Base-by-base conservation (phyloP, 2,329 filamentous ascomycete species). In the Zymoseptoria ardabiliae region DNA sequence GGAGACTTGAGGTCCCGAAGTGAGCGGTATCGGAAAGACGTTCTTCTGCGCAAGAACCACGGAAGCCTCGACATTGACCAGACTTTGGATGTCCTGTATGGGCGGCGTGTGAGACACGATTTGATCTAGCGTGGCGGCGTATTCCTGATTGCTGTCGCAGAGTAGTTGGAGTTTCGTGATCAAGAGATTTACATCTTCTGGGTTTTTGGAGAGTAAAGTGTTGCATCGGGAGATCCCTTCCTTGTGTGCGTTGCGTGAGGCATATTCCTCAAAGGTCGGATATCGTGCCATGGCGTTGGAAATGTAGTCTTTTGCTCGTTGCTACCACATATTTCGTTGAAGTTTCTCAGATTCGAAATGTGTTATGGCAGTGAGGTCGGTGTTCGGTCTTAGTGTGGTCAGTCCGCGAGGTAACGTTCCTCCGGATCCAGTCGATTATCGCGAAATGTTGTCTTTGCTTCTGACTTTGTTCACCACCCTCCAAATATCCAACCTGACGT, bases 181-280 rank as follows among this genome's bases (percentile, higher is more conserved):
- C 19, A 72, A 59, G 13, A 73, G 63, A 23, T 64, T 62, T 8
- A 67, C 54, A 56, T 73, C 67, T 10, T 68, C 63, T 0, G 71
- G 67, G 11, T 61, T 66, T 49, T 68, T 70, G 30, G 63, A 66
- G 22, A 73, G 59, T 1, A 72, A 60, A 11, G 71, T 67, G 56
- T 72, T 66, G 54, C 70, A 72, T 49, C 69, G 70, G 30, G 68
- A 62, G 54, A 73, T 65, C 52, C 71, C 71, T 28, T 72, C 70
- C 19, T 56, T 58, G 53, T 66, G 70, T 48, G 69, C 69, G 28
- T 67, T 65, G 4, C 60, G 59, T 55, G 62, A 63, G 28, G 63
- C 59, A 57, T 72, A 71, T 57, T 72, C 70, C 41, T 71, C 70
- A 56, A 69, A 70, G 4, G 65, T 68, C n/a, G 70, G 70, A 52